Evolutionary conservation across 345 rosid species (phyloP).

Genomic region (Microcos paniculata): DNA sequence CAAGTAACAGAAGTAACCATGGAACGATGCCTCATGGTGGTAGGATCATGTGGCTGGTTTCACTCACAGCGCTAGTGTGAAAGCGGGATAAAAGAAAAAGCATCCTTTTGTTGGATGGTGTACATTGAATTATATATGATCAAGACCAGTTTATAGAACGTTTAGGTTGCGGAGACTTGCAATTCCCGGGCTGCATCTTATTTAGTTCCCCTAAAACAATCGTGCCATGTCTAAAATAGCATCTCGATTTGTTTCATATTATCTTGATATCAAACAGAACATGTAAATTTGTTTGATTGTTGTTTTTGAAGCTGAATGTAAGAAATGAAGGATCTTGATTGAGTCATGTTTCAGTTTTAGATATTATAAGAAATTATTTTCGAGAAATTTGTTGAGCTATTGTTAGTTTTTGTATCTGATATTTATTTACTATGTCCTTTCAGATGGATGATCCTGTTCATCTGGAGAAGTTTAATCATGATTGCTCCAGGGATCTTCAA

Average conservation of each 20-base stretch:
- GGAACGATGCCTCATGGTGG: background rate
- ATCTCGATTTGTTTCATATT: background rate
- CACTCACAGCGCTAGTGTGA: background rate
- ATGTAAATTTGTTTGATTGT: background rate
- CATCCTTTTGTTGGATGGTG: background rate
- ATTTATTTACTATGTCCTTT: background rate
- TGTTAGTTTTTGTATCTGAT: background rate
- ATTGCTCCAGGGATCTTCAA: conserved; percentile 55
- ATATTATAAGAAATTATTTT: background rate
- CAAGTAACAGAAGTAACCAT: background rate
- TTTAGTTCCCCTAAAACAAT: background rate
- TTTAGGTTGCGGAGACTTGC: background rate
- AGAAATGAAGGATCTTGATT: background rate
- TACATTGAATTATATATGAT: background rate
- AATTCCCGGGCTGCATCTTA: background rate
- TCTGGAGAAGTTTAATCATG: conserved; percentile 73
- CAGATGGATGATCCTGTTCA: conserved; percentile 77
- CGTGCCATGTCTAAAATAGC: background rate
- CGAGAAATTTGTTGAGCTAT: background rate
- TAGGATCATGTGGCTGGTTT: background rate
- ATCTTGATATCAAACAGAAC: background rate
- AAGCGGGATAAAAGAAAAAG: background rate
- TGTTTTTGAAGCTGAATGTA: conserved; percentile 5
- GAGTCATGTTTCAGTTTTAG: background rate
- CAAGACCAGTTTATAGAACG: background rate